phyloP scores from a whole-genome alignment of 768 basidiomycete species.

The Rubroboletus pulcherrimus region DNA sequence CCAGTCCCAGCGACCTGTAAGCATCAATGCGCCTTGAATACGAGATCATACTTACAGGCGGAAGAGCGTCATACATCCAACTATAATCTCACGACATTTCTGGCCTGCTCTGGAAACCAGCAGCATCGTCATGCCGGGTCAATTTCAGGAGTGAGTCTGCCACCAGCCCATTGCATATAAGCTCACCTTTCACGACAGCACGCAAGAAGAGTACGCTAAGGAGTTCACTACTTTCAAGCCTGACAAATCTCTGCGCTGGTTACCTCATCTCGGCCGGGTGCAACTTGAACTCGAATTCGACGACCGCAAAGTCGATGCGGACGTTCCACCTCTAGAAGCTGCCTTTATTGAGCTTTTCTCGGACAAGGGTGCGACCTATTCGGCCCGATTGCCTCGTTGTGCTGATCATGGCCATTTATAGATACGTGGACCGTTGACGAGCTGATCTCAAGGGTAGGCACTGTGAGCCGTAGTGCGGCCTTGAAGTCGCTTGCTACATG shows the following conservation, averaged over 20 bases:
- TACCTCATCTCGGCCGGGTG: conserved; percentile 86
- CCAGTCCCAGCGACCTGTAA: conserved; percentile 65
- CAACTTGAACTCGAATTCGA: conserved; percentile 75
- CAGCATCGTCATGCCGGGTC: conserved; percentile 77
- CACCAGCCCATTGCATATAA: not conserved
- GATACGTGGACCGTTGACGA: conserved; percentile 72
- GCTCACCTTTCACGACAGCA: conserved; percentile 36
- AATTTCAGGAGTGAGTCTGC: conserved; percentile 65
- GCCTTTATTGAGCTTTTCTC: conserved; percentile 86
- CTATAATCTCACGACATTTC: conserved; percentile 90
- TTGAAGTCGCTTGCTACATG: conserved; percentile 79
- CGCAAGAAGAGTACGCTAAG: conserved; percentile 72
- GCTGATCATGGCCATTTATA: conserved; percentile 25
- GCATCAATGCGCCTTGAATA: conserved; percentile 18
- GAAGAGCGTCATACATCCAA: conserved; percentile 77
- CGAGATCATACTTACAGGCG: conserved; percentile 2
- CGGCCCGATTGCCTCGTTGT: not conserved
- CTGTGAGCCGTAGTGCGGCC: conserved; percentile 59
- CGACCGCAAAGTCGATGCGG: conserved; percentile 71
- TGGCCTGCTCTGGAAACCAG: conserved; percentile 86
- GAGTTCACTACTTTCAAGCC: conserved; percentile 85
- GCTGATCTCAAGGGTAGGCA: conserved; percentile 58
- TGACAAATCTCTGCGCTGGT: conserved; percentile 86
- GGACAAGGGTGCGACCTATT: conserved; percentile 47
- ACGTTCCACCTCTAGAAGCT: conserved; percentile 87